phyloP scores from a whole-genome alignment of 192 early-diverging fungal genomes.

The Coemansia guatemalensis region DNA sequence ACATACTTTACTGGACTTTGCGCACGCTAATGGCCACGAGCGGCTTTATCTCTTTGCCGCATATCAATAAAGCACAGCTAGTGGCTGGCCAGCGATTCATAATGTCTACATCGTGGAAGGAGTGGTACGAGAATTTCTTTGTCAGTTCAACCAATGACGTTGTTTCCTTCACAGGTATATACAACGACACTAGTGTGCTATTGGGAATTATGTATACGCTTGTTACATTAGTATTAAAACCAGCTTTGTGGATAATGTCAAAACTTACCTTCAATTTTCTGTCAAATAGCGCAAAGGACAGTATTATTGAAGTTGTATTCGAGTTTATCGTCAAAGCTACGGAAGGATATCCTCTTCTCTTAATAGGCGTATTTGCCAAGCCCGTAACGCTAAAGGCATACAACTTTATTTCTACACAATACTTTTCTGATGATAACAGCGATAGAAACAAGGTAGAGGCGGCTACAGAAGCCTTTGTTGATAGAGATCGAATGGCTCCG shows the following conservation, averaged over 20 bases:
- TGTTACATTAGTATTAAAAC: neutral
- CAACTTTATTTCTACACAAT: neutral
- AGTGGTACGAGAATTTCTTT: neutral
- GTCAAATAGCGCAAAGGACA: neutral
- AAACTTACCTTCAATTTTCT: neutral
- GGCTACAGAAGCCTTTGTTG: neutral
- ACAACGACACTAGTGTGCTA: neutral
- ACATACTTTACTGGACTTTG: constrained; percentile 61
- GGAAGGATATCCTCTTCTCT: neutral
- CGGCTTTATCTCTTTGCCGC: neutral
- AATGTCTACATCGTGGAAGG: neutral
- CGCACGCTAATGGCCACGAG: neutral
- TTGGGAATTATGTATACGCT: neutral
- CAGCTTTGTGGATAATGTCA: neutral
- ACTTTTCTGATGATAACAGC: neutral
- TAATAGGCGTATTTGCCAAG: neutral
- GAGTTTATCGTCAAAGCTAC: neutral
- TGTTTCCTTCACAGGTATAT: neutral
- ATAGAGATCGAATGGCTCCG: neutral
- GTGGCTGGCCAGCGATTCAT: neutral
- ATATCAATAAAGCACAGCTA: neutral
- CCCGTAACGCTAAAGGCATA: neutral
- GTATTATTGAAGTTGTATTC: neutral
- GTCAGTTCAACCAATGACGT: neutral
- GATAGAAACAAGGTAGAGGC: neutral